Base-by-base conservation (phyloP, 176 grass and related monocot species). In the Elymus sibiricus region DNA sequence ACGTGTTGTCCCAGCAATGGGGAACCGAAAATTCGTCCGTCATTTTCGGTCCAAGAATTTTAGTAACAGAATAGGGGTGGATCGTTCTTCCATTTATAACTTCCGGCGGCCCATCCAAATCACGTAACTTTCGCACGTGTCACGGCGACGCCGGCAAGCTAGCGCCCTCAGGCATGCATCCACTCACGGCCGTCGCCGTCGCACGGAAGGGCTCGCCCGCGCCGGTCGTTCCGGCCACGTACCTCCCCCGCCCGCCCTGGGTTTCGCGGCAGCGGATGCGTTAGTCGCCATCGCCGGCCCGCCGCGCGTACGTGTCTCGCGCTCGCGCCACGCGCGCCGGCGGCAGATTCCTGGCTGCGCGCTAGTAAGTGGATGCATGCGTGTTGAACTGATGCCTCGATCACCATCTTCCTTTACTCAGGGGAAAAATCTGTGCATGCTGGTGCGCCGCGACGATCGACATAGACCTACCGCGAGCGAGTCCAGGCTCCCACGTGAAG, bases 401-500 rank as follows among this genome's bases (percentile, higher is more conserved):
- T 71, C 35, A 35, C 68, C 35, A 13, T 71, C 68, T 71, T 40
- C 35, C 40, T 71, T 40, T 32, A 17, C 66, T 70, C 34, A 9
- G 39, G 6, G 39, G 9, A 40, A 9, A 56, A 22, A 19, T 19
- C 21, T 19, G 19, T 56, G 53, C 19, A 64, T 28, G 25, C 2
- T 63, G n/a, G 11, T 63, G 25, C 25, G 26, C 61, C 61, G 26
- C 25, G 13, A 27, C 61, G 61, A 64, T 64, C 11, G 61, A 29
- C 25, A 1, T 12, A 27, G 24, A 64, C 61, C 61, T 28, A 14
- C 5, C 26, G 7, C 27, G 63, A 17, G 67, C 27, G 63, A 9
- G 67, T 39, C 67, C 19, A 70, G 32, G 8, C 17, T 55, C 46
- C 38, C 79, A 81, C 80, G 80, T 82, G 81, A 73, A 83, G 81